Evolutionary conservation across 208 protist genomes (phyloP).

Genomic region (Endotrypanum monterogeii): DNA sequence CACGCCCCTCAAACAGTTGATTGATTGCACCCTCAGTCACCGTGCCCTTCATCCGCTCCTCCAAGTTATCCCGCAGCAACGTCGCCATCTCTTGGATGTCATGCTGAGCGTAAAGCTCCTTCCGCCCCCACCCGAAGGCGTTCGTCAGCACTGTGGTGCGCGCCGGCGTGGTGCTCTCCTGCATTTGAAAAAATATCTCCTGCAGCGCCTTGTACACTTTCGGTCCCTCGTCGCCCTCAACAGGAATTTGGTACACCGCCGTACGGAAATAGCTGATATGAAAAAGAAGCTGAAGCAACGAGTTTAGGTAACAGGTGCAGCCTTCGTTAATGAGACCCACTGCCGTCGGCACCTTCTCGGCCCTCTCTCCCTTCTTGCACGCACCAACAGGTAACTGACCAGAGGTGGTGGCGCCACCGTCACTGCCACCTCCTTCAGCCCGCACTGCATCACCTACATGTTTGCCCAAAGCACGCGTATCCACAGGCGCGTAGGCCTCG

Average conservation of each 20-base stretch:
- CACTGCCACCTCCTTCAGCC: too few relatives aligned
- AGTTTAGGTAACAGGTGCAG: constrained; percentile 93
- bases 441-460: background rate
- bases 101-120: constrained; percentile 87
- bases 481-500: background rate
- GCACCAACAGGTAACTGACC: background rate
- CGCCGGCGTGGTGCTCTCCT: constrained; percentile 61
- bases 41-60: constrained; percentile 91
- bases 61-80: constrained; percentile 85
- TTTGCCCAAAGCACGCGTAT: background rate
- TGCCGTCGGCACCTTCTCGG: constrained; percentile 6
- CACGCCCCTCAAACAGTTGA: constrained; percentile 81
- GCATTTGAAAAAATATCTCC: constrained; percentile 88
- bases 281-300: constrained; percentile 88
- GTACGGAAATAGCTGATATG: constrained; percentile 86
- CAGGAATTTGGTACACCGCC: constrained; percentile 81
- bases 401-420: background rate
- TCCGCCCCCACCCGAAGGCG: constrained; percentile 89
- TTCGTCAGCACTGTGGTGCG: constrained; percentile 83
- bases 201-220: constrained; percentile 75
- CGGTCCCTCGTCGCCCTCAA: constrained; percentile 34
- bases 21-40: constrained; percentile 83
- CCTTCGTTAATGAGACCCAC: constrained; percentile 91
- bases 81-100: constrained; percentile 92
- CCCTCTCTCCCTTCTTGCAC: background rate